Percentiles rank a stretch among this genome's conserved stretches.
These are phyloP conservation scores for Sugiyamaella boreocaroliniensis DNA, from an alignment of 805 yeast species.

Conservation along the genomic window DNA sequence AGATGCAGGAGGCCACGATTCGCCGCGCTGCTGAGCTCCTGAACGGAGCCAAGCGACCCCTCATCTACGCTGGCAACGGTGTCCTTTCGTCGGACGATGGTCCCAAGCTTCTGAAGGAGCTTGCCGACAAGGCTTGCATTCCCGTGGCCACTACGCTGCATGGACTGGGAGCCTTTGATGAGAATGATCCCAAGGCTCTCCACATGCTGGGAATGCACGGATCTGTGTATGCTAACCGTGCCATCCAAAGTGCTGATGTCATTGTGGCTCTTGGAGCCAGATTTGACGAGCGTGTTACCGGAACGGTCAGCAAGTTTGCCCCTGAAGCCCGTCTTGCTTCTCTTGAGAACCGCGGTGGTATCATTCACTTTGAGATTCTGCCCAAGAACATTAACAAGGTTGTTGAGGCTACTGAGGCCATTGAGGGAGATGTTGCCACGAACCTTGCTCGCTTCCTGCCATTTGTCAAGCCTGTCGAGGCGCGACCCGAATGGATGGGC, in stretches of 20 bases:
- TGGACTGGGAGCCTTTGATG: conserved; percentile 92
- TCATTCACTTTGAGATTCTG: conserved; percentile 89
- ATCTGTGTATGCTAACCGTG: conserved; percentile 86
- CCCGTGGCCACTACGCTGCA: conserved; percentile 96
- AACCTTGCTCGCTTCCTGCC: conserved; percentile 73
- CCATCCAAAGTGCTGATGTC: conserved; percentile 89
- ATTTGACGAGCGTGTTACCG: conserved; percentile 97
- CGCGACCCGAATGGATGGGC: conserved; percentile 74
- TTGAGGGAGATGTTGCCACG: conserved; percentile 89
- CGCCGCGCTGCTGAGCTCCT: conserved; percentile 70
- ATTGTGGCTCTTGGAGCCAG: conserved; percentile 94
- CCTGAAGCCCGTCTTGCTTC: conserved; percentile 92
- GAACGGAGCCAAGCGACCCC: conserved; percentile 78
- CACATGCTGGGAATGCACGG: conserved; percentile 99
- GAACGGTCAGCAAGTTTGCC: conserved; percentile 78
- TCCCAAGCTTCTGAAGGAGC: conserved; percentile 68
- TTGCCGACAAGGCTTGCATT: conserved; percentile 82
- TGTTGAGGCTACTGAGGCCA: conserved; percentile 86
- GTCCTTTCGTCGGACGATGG: conserved; percentile 73
- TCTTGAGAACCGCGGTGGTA: conserved; percentile 84
- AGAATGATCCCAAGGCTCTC: conserved; percentile 78
- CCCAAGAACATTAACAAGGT: conserved; percentile 98
- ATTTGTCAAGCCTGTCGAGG: conserved; percentile 49
- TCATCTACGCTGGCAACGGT: conserved; percentile 91
- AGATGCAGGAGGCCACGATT: conserved; percentile 68